Conservation (phyloP, 768 basidiomycete genomes). For the Arthromyces matolae region DNA sequence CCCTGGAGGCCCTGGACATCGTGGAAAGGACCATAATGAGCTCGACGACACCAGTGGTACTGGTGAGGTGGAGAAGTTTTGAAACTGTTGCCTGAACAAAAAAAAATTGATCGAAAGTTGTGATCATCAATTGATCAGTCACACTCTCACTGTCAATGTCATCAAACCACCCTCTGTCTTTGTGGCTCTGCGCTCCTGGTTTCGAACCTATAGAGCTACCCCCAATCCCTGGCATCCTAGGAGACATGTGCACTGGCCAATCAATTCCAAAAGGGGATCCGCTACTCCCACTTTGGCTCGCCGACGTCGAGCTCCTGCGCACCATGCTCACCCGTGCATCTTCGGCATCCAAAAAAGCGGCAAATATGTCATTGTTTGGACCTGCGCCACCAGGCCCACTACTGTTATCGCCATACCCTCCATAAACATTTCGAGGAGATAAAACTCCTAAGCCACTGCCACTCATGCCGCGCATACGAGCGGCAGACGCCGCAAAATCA, state of each 20-base stretch:
- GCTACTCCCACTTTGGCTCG: constrained; percentile 12
- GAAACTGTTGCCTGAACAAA: no score
- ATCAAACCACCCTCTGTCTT: constrained; percentile 3
- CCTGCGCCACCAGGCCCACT: constrained; percentile 3
- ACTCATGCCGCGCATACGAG: constrained; percentile 4
- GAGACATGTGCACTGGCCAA: constrained; percentile 32
- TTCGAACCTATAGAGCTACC: constrained; percentile 2
- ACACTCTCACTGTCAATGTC: constrained; percentile 1
- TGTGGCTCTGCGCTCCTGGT: constrained; percentile 6
- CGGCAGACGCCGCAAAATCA: constrained; percentile 18
- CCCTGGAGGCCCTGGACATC: constrained; percentile 19
- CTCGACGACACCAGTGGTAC: constrained; percentile 3
- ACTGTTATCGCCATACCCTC: constrained; percentile 5
- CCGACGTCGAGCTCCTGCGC: constrained; percentile 5
- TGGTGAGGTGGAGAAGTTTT: not conserved
- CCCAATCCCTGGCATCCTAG: not conserved
- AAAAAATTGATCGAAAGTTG: not conserved
- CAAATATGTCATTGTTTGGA: constrained; percentile 15
- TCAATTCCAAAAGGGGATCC: constrained; percentile 24
- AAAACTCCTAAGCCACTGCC: not conserved
- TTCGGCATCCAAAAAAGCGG: constrained; percentile 27
- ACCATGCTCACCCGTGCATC: constrained; percentile 17
- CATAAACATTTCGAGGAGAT: constrained; percentile 5
- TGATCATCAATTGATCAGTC: no score
- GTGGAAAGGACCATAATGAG: constrained; percentile 21